Conservation (phyloP, 202 grass and related monocot species). For the Eragrostis tef region DNA sequence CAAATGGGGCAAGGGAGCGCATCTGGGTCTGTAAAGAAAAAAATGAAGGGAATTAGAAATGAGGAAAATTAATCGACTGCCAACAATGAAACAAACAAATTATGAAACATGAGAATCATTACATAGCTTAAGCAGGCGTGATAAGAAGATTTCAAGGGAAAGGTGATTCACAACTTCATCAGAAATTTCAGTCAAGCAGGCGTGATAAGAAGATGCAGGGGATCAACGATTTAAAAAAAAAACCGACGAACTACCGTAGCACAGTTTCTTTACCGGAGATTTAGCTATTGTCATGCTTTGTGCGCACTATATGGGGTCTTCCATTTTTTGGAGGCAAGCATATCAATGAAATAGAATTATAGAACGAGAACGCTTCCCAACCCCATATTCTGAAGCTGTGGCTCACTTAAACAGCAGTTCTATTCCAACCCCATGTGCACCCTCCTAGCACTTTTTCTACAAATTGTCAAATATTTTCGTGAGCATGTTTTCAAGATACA, state of each 20-base stretch:
- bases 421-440: not conserved
- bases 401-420: not conserved
- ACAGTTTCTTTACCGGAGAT: not conserved
- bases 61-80: not conserved
- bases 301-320: not conserved
- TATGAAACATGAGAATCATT: not conserved
- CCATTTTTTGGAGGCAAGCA: not conserved
- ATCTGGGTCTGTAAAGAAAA: conserved; percentile 64
- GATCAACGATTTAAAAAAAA: no score
- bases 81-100: not conserved
- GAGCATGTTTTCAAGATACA: no score
- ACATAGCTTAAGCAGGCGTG: not conserved
- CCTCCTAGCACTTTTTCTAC: not conserved
- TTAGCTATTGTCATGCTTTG: not conserved
- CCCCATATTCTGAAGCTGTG: not conserved
- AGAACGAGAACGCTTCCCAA: not conserved
- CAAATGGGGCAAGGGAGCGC: conserved; percentile 70
- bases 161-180: not conserved
- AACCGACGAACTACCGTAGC: no score
- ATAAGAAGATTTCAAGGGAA: not conserved
- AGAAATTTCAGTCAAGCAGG: not conserved
- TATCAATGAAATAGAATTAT: not conserved
- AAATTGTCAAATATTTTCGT: no score
- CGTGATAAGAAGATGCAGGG: not conserved
- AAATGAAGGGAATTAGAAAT: not conserved